Conservation (phyloP, 208 protist species). For the Crithidia acanthocephali region DNA sequence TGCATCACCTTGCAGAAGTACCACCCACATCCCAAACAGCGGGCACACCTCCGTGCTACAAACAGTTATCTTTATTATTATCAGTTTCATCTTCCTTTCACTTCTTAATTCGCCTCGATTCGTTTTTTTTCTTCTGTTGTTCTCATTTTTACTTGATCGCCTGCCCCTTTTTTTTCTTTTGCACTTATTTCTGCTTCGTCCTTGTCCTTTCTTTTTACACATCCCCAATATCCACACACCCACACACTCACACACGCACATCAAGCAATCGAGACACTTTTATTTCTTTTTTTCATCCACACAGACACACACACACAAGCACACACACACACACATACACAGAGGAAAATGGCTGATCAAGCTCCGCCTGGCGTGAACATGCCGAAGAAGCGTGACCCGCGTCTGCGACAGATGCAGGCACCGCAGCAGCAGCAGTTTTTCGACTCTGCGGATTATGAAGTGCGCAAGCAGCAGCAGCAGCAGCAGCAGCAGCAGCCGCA, state of each 20-base stretch:
- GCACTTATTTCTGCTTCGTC: neutral
- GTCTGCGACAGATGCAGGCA: conserved; percentile 74
- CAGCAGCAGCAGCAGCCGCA: conserved; percentile 13
- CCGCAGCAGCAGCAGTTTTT: conserved; percentile 83
- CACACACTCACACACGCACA: neutral
- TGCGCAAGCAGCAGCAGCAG: conserved; percentile 73
- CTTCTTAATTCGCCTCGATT: neutral
- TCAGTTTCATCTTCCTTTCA: neutral
- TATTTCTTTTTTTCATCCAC: neutral
- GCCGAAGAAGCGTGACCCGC: conserved; percentile 89
- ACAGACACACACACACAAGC: neutral
- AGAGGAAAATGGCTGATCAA: conserved; percentile 33
- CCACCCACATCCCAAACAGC: neutral
- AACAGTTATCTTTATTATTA: neutral
- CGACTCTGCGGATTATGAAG: conserved; percentile 90
- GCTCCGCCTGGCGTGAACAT: conserved; percentile 79
- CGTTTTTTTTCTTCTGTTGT: neutral
- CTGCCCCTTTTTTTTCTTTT: neutral
- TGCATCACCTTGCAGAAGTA: neutral
- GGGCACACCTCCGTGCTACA: neutral
- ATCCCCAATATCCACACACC: neutral
- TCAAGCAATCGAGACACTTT: no score
- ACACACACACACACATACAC: conserved; percentile 7
- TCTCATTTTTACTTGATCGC: neutral
- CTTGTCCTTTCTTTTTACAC: neutral